Evolutionary conservation across 306 rosid genomes (phyloP).

Genomic region (Cucurbita pepo): DNA sequence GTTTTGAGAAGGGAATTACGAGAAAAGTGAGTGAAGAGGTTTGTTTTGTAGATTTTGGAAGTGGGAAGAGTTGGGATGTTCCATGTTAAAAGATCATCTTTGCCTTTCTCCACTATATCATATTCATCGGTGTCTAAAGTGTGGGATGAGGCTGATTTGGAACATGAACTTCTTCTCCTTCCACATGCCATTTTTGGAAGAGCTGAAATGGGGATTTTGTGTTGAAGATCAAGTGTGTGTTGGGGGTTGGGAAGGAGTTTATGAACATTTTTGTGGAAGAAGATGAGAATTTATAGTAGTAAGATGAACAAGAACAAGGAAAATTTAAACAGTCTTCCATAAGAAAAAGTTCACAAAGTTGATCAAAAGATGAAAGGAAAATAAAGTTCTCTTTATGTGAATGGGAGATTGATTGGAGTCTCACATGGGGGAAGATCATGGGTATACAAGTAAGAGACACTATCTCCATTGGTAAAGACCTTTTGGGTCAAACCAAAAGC

Average conservation of each 20-base stretch:
- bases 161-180: not conserved
- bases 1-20: not conserved
- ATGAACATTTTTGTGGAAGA: not conserved
- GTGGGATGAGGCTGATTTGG: not conserved
- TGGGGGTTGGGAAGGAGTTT: not conserved
- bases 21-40: not conserved
- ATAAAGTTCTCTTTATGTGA: too few relatives aligned
- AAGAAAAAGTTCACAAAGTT: too few relatives aligned
- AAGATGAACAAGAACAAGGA: too few relatives aligned
- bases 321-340: too few relatives aligned
- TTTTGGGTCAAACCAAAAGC: too few relatives aligned
- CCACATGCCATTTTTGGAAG: not conserved
- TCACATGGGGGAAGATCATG: too few relatives aligned
- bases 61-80: not conserved
- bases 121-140: not conserved
- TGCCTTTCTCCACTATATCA: not conserved
- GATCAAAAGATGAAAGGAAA: too few relatives aligned
- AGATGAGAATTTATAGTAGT: not conserved
- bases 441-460: too few relatives aligned
- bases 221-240: not conserved
- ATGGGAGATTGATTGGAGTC: too few relatives aligned
- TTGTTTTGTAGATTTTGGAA: not conserved
- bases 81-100: not conserved
- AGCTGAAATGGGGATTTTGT: not conserved
- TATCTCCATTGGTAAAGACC: too few relatives aligned